Evolutionary conservation across 495 filamentous ascomycete species (phyloP).

Genomic region (Cladorrhinum samala): DNA sequence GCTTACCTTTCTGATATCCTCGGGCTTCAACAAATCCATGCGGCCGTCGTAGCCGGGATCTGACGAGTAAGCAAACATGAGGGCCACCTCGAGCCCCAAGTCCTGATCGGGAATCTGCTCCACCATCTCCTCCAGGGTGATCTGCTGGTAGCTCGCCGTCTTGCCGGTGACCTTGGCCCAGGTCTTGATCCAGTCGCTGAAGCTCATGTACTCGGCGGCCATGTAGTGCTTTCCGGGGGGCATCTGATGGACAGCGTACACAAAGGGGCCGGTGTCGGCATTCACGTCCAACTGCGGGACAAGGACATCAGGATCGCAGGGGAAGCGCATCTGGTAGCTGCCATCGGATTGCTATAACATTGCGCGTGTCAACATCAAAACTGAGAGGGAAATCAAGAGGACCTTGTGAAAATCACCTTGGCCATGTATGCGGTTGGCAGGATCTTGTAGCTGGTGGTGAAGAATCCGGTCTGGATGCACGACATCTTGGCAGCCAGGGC

Average conservation of each 20-base stretch:
- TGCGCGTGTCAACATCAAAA: too few relatives aligned
- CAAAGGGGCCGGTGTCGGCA: conserved; percentile 36
- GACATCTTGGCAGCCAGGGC: conserved; percentile 40
- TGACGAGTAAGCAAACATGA: conserved; percentile 35
- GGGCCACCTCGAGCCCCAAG: conserved; percentile 29
- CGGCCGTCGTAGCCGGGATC: conserved; percentile 38
- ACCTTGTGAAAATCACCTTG: conserved; percentile 27
- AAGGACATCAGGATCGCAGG: conserved; percentile 20
- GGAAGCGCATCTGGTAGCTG: conserved; percentile 35
- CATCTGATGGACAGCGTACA: conserved; percentile 39
- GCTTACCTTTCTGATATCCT: conserved; percentile 36
- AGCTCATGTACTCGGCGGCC: conserved; percentile 30
- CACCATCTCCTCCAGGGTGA: conserved; percentile 33
- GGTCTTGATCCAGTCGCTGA: conserved; percentile 28
- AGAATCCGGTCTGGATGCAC: conserved; percentile 42
- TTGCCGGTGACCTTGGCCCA: conserved; percentile 28
- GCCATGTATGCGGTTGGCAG: conserved; percentile 34
- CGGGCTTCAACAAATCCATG: conserved; percentile 31
- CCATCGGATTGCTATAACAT: conserved; percentile 27
- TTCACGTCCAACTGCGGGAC: conserved; percentile 38
- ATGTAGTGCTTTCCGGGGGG: conserved; percentile 39
- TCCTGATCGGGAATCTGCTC: conserved; percentile 23
- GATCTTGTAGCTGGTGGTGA: conserved; percentile 35
- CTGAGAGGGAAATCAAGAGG: too few relatives aligned
- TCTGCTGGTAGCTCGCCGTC: conserved; percentile 26